Evolutionary conservation across 768 basidiomycete genomes (phyloP).

Genomic region (Pleurotus salmoneostramineus): DNA sequence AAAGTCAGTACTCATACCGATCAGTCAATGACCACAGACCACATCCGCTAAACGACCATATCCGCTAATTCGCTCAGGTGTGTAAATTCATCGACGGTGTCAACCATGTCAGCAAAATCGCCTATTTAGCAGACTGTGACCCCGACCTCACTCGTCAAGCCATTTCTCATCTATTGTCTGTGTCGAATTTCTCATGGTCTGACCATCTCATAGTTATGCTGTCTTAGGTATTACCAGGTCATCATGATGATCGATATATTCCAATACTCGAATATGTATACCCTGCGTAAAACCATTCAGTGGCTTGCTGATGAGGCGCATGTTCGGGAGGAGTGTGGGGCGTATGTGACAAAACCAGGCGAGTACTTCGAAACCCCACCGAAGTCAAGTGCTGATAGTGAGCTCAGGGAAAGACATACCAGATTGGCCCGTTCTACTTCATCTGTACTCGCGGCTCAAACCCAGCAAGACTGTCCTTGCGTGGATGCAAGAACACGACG

Average conservation of each 20-base stretch:
- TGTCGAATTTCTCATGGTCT: not conserved
- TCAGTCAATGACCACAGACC: not conserved
- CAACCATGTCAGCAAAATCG: slow-evolving; percentile 89
- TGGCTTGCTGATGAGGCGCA: slow-evolving; percentile 84
- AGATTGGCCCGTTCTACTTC: slow-evolving; percentile 85
- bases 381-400: not conserved
- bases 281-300: slow-evolving; percentile 79
- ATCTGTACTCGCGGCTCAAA: slow-evolving; percentile 82
- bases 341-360: slow-evolving; percentile 85
- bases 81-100: slow-evolving; percentile 84
- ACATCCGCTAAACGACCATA: no score
- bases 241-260: slow-evolving; percentile 97
- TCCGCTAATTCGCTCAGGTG: no score
- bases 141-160: slow-evolving; percentile 77
- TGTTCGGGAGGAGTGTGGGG: slow-evolving; percentile 87
- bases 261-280: slow-evolving; percentile 98
- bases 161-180: slow-evolving; percentile 89
- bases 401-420: slow-evolving; percentile 52
- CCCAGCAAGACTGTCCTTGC: slow-evolving; percentile 80
- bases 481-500: slow-evolving; percentile 81
- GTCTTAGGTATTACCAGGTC: slow-evolving; percentile 84
- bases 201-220: slow-evolving; percentile 9
- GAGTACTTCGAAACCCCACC: slow-evolving; percentile 9
- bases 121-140: slow-evolving; percentile 88
- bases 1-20: slow-evolving; percentile 44